Evolutionary conservation across 2,329 filamentous ascomycete genomes (phyloP), one percentile per base, ranked within the genome.

Genomic region (Passalora sequoiae): DNA sequence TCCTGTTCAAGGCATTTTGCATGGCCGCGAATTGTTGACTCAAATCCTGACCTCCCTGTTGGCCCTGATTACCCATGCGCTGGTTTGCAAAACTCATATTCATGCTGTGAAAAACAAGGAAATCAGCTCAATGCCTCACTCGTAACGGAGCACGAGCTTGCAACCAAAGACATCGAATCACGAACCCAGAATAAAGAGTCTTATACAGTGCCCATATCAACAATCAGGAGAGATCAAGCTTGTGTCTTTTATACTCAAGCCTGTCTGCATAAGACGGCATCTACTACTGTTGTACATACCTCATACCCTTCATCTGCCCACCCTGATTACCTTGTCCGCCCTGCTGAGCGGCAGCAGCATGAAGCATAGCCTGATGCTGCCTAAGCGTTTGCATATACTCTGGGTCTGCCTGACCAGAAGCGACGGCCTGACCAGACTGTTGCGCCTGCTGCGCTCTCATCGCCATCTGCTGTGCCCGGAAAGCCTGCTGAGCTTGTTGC

Each of bases 381-480:
- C 59, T 45, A 15, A 63, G 45, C 17, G 58, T 57, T 37, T 54
- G 52, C 60, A 64, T 64, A 32, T 62, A 63, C 35, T 65, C 61
- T 45, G 51, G 58, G 47, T 63, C 55, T 7, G 46, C 45, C 7
- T 30, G 31, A n/a, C 39, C 40, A n/a, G 28, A 30, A 5, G 49
- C 50, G n/a, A 54, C 51, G 9, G 47, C 29, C 30, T 53, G 49
- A 4, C 53, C 53, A 12, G 50, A 41, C 25, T 48, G 50, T 29
- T 49, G 45, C 12, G 49, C 53, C 33, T 49, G 44, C 24, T 50
- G 48, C 4, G 49, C 51, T 40, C 53, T 45, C 25, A 50, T 46
- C 19, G 54, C 52, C 59, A 50, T 52, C 30, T 49, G 35, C 38
- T 54, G 48, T 29, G 53, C 38, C 29, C 49, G 43, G 21, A 40